Evolutionary conservation across 2,329 filamentous ascomycete genomes (phyloP), one percentile per base, ranked within the genome.

Genomic region (Aotearoamyces nothofagi): DNA sequence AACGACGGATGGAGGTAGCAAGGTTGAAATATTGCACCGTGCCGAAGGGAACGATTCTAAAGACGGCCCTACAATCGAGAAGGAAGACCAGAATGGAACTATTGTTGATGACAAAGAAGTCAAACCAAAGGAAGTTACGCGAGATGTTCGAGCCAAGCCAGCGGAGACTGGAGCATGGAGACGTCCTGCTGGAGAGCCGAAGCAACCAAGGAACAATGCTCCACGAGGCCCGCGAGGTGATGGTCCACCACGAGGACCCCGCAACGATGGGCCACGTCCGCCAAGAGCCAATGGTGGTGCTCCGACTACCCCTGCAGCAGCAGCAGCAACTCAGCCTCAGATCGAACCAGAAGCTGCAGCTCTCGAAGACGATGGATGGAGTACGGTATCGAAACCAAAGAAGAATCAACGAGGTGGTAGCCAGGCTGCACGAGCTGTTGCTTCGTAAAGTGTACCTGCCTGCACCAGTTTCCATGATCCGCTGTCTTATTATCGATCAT

Each of bases 331-430:
- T 19, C 34, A 40, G n/a, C 17, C 41, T n/a, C 37, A 42, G 31
- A 35, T 38, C 37, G 44, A 37, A 13, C 47, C 39, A 14, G 42
- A 45, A 17, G 50, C 54, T 19, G 53, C 56, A 28, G 51, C 56
- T 22, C 50, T 57, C 27, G 64, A 69, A 26, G 69, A 69, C 20
- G 70, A 76, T 46, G 71, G 71, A 39, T 77, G 71, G 71, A 72
- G 67, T 37, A 76, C 66, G 15, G 71, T 72, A 30, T 47, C 46
- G 8, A 51, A 51, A 33, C 43, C 44, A 14, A 50, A 45, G 36
- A 52, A 51, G 36, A 49, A 48, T 26, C 46, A 43, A 29, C 49
- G 48, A 38, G 47, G 47, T 35, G 48, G 47, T 26, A 48, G 44
- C 29, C 33, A 38, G 26, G 37, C 36, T 14, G 39, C 45, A 14